A percentile compares a stretch with the other conserved stretches of the same genome.
Conservation (phyloP, 257 asterid genomes). For the Solanum clarkiae region DNA sequence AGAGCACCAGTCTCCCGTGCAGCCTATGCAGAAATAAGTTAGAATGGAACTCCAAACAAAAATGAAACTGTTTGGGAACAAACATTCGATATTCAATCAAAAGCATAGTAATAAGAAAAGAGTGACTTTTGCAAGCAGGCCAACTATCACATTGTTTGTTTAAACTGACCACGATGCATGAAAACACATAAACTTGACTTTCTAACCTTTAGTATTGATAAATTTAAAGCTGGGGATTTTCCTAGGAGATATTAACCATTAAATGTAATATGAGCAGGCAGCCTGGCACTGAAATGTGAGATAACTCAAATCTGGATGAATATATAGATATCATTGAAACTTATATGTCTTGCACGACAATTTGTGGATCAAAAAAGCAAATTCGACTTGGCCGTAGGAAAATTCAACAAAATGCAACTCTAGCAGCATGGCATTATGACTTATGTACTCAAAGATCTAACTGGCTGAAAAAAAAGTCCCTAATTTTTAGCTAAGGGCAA, state of each 20-base stretch:
- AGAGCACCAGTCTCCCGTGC: slow-evolving; percentile 3
- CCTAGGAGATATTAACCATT: background rate
- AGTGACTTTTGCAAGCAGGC: background rate
- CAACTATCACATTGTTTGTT: background rate
- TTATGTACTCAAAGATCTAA: background rate
- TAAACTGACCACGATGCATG: background rate
- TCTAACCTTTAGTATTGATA: background rate
- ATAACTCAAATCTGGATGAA: background rate
- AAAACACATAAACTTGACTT: background rate
- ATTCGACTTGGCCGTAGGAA: background rate
- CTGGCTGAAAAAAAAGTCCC: background rate
- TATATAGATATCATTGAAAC: background rate
- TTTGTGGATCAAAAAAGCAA: background rate
- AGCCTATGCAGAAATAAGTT: background rate
- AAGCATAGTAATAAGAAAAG: background rate
- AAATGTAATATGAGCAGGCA: background rate
- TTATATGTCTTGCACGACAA: background rate
- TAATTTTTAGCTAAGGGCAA: background rate
- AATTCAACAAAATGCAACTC: background rate
- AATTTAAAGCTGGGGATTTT: background rate
- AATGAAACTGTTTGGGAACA: background rate
- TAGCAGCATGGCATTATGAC: background rate
- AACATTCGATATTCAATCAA: background rate
- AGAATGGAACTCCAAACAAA: background rate
- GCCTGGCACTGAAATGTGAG: background rate